A percentile compares a stretch with the other conserved stretches of the same genome.
Conservation (phyloP, 495 filamentous ascomycete species). For the Aspergillus carlsbadensis region DNA sequence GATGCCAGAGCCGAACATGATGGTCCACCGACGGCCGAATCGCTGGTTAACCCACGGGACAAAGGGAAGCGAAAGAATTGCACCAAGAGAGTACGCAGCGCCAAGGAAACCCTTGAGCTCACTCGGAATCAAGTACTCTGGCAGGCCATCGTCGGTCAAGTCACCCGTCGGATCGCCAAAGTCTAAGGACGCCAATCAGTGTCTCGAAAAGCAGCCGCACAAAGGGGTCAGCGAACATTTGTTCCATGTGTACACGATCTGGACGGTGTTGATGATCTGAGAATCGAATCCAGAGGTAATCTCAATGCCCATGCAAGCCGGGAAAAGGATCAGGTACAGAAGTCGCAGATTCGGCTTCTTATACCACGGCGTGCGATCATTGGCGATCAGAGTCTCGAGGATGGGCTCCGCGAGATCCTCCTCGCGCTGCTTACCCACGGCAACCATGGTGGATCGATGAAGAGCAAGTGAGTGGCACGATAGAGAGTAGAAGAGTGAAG, state of each 20-base stretch:
- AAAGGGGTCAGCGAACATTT: conserved; percentile 42
- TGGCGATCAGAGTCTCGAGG: conserved; percentile 21
- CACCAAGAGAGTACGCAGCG: conserved; percentile 36
- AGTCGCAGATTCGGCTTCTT: conserved; percentile 60
- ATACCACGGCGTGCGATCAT: conserved; percentile 49
- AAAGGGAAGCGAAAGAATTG: conserved; percentile 58
- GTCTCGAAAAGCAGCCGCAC: not conserved
- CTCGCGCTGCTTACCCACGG: conserved; percentile 28
- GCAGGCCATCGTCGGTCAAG: conserved; percentile 14
- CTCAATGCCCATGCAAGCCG: conserved; percentile 68
- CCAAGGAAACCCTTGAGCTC: conserved; percentile 29
- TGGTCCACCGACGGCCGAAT: conserved; percentile 55
- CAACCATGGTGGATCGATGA: conserved; percentile 18
- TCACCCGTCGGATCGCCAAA: conserved; percentile 35
- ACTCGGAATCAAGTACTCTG: conserved; percentile 20
- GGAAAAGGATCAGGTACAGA: conserved; percentile 62
- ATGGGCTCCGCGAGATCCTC: conserved; percentile 33
- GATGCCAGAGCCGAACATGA: conserved; percentile 58
- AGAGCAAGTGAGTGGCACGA: not conserved
- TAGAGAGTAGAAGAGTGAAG: not conserved
- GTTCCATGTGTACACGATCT: conserved; percentile 59
- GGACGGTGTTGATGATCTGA: conserved; percentile 68
- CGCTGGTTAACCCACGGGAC: conserved; percentile 57
- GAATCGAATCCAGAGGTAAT: conserved; percentile 73
- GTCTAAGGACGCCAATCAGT: conserved; percentile 19